Evolutionary conservation across 805 yeast species (phyloP).

Genomic region (Candida wancherniae): DNA sequence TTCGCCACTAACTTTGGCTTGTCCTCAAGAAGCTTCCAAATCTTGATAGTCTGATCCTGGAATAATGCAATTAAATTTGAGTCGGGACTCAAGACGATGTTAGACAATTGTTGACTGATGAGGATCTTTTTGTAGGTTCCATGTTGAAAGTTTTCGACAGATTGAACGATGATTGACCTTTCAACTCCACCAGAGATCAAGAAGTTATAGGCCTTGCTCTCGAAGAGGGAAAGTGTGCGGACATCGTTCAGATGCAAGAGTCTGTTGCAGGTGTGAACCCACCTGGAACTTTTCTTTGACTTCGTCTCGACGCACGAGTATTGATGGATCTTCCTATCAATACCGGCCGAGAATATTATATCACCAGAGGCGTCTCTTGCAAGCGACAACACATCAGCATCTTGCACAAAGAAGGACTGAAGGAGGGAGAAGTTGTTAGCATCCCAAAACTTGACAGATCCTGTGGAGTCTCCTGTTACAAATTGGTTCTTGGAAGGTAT

Average conservation of each 20-base stretch:
- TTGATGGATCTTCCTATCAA: constrained; percentile 84
- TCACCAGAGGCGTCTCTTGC: constrained; percentile 56
- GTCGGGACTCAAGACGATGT: constrained; percentile 43
- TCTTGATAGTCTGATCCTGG: constrained; percentile 75
- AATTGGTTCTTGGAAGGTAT: constrained; percentile 64
- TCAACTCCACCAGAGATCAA: constrained; percentile 85
- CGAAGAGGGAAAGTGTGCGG: constrained; percentile 67
- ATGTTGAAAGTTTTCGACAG: constrained; percentile 62
- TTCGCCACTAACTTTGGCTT: constrained; percentile 61
- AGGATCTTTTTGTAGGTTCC: constrained; percentile 71
- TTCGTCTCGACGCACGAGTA: constrained; percentile 45
- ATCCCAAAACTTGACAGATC: constrained; percentile 92
- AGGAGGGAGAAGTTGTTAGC: constrained; percentile 65
- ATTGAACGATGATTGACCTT: constrained; percentile 59
- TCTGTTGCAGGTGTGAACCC: constrained; percentile 76
- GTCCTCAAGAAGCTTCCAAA: constrained; percentile 60
- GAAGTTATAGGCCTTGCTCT: constrained; percentile 61
- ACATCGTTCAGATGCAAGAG: constrained; percentile 84
- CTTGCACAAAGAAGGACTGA: constrained; percentile 81
- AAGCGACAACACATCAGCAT: constrained; percentile 83
- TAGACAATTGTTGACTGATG: constrained; percentile 52
- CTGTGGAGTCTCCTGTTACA: constrained; percentile 96
- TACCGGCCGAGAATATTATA: constrained; percentile 80
- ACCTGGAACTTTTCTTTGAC: constrained; percentile 37
- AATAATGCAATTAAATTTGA: constrained; percentile 63